Conservation (phyloP, 768 basidiomycete species). For the Hortiboletus campestris region DNA sequence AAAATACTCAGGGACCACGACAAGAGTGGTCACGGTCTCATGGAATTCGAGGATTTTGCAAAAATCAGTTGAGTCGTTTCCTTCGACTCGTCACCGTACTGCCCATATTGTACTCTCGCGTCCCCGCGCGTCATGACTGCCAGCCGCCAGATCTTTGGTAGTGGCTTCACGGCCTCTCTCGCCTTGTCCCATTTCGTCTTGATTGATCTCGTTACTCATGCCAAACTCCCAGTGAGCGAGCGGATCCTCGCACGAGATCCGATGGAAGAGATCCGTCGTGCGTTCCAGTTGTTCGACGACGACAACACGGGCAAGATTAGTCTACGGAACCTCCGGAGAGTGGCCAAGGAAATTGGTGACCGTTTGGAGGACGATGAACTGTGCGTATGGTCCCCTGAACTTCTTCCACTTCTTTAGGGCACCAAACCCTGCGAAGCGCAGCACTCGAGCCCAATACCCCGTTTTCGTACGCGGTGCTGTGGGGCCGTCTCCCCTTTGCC, state of each 20-base stretch:
- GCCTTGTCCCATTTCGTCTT: neutral
- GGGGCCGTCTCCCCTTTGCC: slow-evolving; percentile 15
- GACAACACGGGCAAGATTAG: slow-evolving; percentile 94
- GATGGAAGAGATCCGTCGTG: slow-evolving; percentile 92
- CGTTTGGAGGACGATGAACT: slow-evolving; percentile 93
- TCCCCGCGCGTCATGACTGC: slow-evolving; percentile 6
- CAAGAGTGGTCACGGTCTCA: slow-evolving; percentile 75
- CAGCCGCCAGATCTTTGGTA: neutral
- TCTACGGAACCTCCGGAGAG: slow-evolving; percentile 84
- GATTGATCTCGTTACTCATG: slow-evolving; percentile 13
- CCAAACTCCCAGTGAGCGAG: slow-evolving; percentile 74
- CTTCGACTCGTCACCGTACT: neutral
- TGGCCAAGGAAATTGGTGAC: slow-evolving; percentile 97
- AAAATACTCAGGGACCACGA: slow-evolving; percentile 92
- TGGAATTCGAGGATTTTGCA: slow-evolving; percentile 92
- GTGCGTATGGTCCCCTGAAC: slow-evolving; percentile 49
- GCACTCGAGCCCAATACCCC: slow-evolving; percentile 28
- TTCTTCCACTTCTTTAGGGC: slow-evolving; percentile 15
- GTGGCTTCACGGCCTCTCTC: neutral
- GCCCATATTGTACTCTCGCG: neutral
- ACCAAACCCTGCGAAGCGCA: slow-evolving; percentile 19
- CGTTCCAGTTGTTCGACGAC: slow-evolving; percentile 96
- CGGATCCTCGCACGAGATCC: slow-evolving; percentile 92
- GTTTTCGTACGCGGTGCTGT: slow-evolving; percentile 27
- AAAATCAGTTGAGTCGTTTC: slow-evolving; percentile 74